phyloP scores from a whole-genome alignment of 2,329 filamentous ascomycete genomes.

The Diatrype stigma region DNA sequence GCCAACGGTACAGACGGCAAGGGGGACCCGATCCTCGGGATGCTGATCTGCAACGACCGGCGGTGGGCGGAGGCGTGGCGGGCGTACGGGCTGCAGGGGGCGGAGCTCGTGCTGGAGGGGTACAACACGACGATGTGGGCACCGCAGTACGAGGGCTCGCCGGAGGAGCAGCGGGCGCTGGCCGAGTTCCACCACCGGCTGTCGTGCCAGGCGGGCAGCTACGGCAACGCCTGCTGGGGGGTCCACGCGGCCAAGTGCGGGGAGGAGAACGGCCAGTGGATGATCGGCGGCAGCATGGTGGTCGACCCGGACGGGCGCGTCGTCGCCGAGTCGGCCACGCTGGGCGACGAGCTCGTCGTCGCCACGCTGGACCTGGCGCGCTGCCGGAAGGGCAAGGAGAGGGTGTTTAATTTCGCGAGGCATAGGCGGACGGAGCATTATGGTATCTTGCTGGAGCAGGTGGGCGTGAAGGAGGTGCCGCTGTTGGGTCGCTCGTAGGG shows the following conservation, averaged over 20 bases:
- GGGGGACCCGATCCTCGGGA: slow-evolving; percentile 49
- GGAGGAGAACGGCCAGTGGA: slow-evolving; percentile 42
- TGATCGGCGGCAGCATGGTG: slow-evolving; percentile 46
- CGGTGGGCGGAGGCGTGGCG: slow-evolving; percentile 52
- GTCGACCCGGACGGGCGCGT: slow-evolving; percentile 44
- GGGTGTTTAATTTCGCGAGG: slow-evolving; percentile 41
- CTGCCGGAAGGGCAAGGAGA: slow-evolving; percentile 44
- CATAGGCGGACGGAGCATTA: slow-evolving; percentile 42
- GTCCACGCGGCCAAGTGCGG: slow-evolving; percentile 47
- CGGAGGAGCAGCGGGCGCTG: slow-evolving; percentile 39
- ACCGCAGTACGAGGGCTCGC: slow-evolving; percentile 34
- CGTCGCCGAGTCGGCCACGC: slow-evolving; percentile 44
- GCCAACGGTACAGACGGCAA: slow-evolving; percentile 19
- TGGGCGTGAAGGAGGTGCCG: slow-evolving; percentile 29
- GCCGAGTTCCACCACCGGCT: slow-evolving; percentile 49
- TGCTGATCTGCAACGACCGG: slow-evolving; percentile 54
- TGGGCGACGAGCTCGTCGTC: slow-evolving; percentile 45
- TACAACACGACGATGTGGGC: slow-evolving; percentile 49
- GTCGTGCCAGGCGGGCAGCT: slow-evolving; percentile 47
- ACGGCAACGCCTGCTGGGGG: slow-evolving; percentile 49
- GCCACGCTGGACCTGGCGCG: slow-evolving; percentile 45
- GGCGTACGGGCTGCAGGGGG: slow-evolving; percentile 42
- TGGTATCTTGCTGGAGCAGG: slow-evolving; percentile 34
- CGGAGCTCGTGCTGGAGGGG: slow-evolving; percentile 31
- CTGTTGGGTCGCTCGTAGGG: slow-evolving; percentile 9